Conservation (phyloP, 73 alveolate genomes). For the Paramecium primaurelia region DNA sequence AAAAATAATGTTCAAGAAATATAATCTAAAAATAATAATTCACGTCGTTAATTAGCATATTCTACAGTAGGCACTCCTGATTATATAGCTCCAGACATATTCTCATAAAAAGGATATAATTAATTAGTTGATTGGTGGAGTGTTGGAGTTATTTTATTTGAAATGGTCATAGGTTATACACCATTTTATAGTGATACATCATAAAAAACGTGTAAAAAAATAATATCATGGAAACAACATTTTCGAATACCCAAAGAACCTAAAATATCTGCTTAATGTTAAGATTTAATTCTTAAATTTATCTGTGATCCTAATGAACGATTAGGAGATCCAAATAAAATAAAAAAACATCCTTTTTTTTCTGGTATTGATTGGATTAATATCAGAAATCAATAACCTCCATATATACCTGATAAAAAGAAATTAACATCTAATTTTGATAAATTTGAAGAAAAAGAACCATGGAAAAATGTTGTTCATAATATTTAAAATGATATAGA, state of each 20-base stretch:
- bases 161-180: constrained; percentile 95
- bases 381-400: constrained; percentile 65
- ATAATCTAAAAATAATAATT: constrained; percentile 58
- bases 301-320: constrained; percentile 82
- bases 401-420: constrained; percentile 77
- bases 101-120: constrained; percentile 82
- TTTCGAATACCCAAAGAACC: constrained; percentile 90
- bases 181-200: constrained; percentile 92
- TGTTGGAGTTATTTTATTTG: constrained; percentile 93
- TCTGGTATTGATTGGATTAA: constrained; percentile 75
- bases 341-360: constrained; percentile 82
- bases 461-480: constrained; percentile 66
- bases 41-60: constrained; percentile 80
- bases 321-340: constrained; percentile 77
- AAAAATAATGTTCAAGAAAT: constrained; percentile 51
- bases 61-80: constrained; percentile 98
- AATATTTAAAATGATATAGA: background rate
- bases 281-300: constrained; percentile 79
- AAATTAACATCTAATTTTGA: constrained; percentile 71
- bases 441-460: constrained; percentile 80
- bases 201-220: constrained; percentile 77
- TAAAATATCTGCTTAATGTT: constrained; percentile 74
- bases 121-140: constrained; percentile 96
- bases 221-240: constrained; percentile 78
- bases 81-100: constrained; percentile 97